Evolutionary conservation across 768 basidiomycete species (phyloP).

Genomic region (Naganishia vishniacii): DNA sequence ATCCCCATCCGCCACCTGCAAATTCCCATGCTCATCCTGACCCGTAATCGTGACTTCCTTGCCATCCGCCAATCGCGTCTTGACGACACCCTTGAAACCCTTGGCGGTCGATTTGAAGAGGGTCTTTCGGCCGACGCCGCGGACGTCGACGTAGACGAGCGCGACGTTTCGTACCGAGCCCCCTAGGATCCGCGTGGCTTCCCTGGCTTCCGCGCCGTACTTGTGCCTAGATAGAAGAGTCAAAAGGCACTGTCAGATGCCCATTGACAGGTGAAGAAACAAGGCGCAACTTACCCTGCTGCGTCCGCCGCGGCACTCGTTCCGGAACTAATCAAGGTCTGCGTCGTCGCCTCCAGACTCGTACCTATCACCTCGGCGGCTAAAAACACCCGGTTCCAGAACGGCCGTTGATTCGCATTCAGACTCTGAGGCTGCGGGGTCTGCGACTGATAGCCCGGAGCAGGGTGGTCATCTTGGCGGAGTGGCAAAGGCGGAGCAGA

Average conservation of each 20-base stretch:
- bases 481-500: background rate
- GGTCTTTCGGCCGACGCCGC: constrained; percentile 65
- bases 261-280: too few relatives aligned
- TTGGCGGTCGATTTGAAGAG: constrained; percentile 56
- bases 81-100: constrained; percentile 38
- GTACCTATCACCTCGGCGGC: constrained; percentile 48
- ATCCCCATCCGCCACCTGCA: constrained; percentile 15
- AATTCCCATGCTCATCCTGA: constrained; percentile 18
- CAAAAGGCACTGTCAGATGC: constrained; percentile 9
- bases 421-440: constrained; percentile 27
- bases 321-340: constrained; percentile 40
- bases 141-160: constrained; percentile 70
- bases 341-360: constrained; percentile 43
- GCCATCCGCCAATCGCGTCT: constrained; percentile 31
- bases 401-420: constrained; percentile 16
- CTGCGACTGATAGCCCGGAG: too few relatives aligned
- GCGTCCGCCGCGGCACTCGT: constrained; percentile 42
- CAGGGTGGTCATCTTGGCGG: background rate
- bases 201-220: constrained; percentile 63
- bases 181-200: constrained; percentile 58
- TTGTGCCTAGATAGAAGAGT: too few relatives aligned
- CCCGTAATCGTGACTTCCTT: constrained; percentile 23
- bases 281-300: constrained; percentile 37
- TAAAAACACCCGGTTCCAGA: constrained; percentile 33
- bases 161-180: constrained; percentile 67